A percentile compares a stretch with the other conserved stretches of the same genome.
phyloP scores from a whole-genome alignment of 495 filamentous ascomycete species.

The Penicillium alfredii region DNA sequence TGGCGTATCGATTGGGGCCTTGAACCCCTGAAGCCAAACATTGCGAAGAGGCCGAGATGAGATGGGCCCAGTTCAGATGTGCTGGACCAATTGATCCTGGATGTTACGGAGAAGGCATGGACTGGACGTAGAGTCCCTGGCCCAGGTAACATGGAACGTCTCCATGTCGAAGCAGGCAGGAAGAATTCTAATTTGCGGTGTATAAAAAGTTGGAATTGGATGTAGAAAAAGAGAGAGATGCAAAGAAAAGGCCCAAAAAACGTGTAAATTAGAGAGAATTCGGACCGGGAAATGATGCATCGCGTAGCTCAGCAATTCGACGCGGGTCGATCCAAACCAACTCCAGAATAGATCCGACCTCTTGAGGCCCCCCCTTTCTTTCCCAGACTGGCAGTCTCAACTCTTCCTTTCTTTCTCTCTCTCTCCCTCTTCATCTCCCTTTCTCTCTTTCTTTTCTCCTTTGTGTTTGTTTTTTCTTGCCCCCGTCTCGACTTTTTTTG shows the following conservation, averaged over 20 bases:
- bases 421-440: slow-evolving; percentile 5
- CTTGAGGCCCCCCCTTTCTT: slow-evolving; percentile 22
- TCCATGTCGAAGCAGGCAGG: too few relatives aligned
- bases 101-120: too few relatives aligned
- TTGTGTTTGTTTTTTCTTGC: slow-evolving; percentile 21
- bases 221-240: too few relatives aligned
- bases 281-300: too few relatives aligned
- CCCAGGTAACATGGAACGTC: too few relatives aligned
- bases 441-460: slow-evolving; percentile 17
- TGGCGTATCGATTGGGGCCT: slow-evolving; percentile 2
- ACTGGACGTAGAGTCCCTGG: slow-evolving; percentile 4
- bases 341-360: slow-evolving; percentile 18
- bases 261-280: too few relatives aligned
- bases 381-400: slow-evolving; percentile 24
- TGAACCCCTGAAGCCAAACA: slow-evolving; percentile 28
- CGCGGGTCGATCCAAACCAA: slow-evolving; percentile 21
- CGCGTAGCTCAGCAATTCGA: too few relatives aligned
- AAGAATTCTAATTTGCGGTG: slow-evolving; percentile 7
- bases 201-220: too few relatives aligned
- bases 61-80: too few relatives aligned
- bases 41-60: too few relatives aligned
- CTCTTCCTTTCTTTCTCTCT: slow-evolving; percentile 13
- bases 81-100: too few relatives aligned
- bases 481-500: slow-evolving; percentile 21
- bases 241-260: too few relatives aligned